Evolutionary conservation across 495 filamentous ascomycete species (phyloP).

Genomic region (Neohortaea acidophila): DNA sequence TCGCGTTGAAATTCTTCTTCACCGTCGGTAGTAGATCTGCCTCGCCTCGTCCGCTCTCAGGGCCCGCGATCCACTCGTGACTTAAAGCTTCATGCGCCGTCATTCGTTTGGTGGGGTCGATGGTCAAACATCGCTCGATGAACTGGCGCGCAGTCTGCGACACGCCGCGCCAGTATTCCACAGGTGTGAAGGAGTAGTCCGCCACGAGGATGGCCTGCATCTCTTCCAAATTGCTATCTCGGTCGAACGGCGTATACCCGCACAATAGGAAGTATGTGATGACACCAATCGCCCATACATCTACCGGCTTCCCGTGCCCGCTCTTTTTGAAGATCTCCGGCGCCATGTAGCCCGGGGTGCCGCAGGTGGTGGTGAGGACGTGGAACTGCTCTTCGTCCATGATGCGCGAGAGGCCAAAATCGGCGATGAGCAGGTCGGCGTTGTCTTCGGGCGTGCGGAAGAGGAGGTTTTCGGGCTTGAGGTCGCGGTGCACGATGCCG

Average conservation of each 20-base stretch:
- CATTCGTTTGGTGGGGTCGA: conserved; percentile 73
- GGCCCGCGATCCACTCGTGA: conserved; percentile 68
- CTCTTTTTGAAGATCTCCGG: conserved; percentile 70
- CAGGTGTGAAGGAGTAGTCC: conserved; percentile 89
- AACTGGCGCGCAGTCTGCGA: conserved; percentile 77
- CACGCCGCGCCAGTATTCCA: conserved; percentile 93
- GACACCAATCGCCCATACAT: conserved; percentile 68
- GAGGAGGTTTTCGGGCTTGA: conserved; percentile 63
- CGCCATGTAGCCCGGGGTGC: conserved; percentile 93
- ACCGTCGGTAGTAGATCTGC: conserved; percentile 78
- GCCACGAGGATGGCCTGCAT: conserved; percentile 97
- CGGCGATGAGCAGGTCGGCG: conserved; percentile 82
- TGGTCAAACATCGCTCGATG: conserved; percentile 74
- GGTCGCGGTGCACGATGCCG: conserved; percentile 85
- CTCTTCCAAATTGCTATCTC: conserved; percentile 93
- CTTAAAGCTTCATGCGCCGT: conserved; percentile 88
- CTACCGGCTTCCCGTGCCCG: conserved; percentile 64
- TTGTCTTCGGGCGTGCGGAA: conserved; percentile 73
- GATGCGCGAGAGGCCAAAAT: conserved; percentile 86
- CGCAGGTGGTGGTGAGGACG: conserved; percentile 91
- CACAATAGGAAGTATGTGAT: conserved; percentile 95
- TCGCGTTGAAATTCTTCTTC: conserved; percentile 98
- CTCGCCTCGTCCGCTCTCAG: conserved; percentile 34
- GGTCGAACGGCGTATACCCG: conserved; percentile 96
- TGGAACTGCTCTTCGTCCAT: conserved; percentile 99